Base-by-base conservation (phyloP, 1,284 basidiomycete species). In the Puccinia novopanici region DNA sequence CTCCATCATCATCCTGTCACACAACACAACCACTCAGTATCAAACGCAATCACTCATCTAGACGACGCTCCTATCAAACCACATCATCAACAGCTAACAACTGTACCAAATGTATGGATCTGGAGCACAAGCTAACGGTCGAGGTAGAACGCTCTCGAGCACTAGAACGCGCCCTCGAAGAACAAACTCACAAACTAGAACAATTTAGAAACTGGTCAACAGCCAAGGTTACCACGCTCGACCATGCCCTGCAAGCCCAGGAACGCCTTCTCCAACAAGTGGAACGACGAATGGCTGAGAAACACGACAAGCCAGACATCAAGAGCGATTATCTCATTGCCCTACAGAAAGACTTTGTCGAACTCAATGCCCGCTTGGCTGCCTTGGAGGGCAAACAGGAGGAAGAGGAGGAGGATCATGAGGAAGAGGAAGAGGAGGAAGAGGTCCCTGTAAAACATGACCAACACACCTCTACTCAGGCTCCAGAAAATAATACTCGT, bases 341-440 rank as follows among this genome's bases (percentile, higher is more conserved):
- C 45, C 55, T 80, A 10, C 77, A 80, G 57, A 80, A 80, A 63
- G 77, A 80, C 42, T 80, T 63, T 42, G 65, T 78, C 24, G 75
- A 78, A 24, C 65, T 78, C 8, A 63, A 78, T 54, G 40, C 48
- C n/a, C 63, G 75, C 3, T 27, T 78, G 19, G 75, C 65, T 12
- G 24, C 45, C 19, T 55, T 78, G 22, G 75, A 78, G 37, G 24
- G 42, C 55, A 57, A 78, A 54, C 17, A 70, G 9, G 24, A 30
- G 17, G 67, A 52, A 12, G 22, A 57, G 0, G 34, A 34, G 24
- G 24, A 17, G 9, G 67, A 70, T 3, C 24, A 57, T 1, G 34
- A 34, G 15, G 34, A 63, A 30, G 59, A 63, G 5, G 34, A 63
- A 13, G 34, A 63, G 6, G n/a, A 30, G 3, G 3, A 37, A 42